These are phyloP conservation scores for Amanita inopinata DNA, from an alignment of 768 basidiomycete species.

Conservation along the genomic window DNA sequence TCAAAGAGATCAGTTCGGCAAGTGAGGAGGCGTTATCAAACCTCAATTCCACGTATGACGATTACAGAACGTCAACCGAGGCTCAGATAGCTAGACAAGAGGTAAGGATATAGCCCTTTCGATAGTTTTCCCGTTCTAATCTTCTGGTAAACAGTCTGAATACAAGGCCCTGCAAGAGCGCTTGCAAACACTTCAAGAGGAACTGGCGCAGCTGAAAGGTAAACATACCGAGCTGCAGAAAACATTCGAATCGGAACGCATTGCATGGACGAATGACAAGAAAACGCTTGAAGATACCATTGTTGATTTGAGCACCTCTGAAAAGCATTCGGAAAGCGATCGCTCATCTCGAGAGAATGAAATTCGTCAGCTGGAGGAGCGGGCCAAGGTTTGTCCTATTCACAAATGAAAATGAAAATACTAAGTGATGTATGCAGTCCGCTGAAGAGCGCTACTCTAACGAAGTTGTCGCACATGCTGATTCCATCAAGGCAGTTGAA, in stretches of 20 bases:
- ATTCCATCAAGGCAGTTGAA: conserved; percentile 67
- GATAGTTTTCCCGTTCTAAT: neutral
- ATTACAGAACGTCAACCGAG: conserved; percentile 68
- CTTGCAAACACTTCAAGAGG: conserved; percentile 42
- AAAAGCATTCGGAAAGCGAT: conserved; percentile 55
- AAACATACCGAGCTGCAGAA: conserved; percentile 53
- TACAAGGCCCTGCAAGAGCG: conserved; percentile 53
- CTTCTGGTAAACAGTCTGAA: conserved; percentile 40
- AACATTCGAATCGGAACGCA: conserved; percentile 58
- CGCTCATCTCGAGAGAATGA: conserved; percentile 55
- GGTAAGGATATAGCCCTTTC: conserved; percentile 28
- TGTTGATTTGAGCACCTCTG: conserved; percentile 68
- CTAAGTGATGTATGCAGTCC: conserved; percentile 25
- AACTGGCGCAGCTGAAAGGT: conserved; percentile 36
- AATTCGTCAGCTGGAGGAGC: conserved; percentile 56
- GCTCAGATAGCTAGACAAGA: conserved; percentile 57
- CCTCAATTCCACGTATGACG: conserved; percentile 66
- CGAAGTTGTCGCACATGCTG: conserved; percentile 80
- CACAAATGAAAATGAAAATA: neutral
- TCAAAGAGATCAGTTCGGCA: conserved; percentile 77
- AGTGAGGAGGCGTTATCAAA: conserved; percentile 68
- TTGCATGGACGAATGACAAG: conserved; percentile 70
- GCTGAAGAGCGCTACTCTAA: conserved; percentile 76
- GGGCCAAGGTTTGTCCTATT: conserved; percentile 44
- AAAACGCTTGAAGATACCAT: conserved; percentile 76